Percentiles rank a stretch among this genome's conserved stretches.
Conservation (phyloP, 345 rosid species). For the Xanthoceras sorbifolium region DNA sequence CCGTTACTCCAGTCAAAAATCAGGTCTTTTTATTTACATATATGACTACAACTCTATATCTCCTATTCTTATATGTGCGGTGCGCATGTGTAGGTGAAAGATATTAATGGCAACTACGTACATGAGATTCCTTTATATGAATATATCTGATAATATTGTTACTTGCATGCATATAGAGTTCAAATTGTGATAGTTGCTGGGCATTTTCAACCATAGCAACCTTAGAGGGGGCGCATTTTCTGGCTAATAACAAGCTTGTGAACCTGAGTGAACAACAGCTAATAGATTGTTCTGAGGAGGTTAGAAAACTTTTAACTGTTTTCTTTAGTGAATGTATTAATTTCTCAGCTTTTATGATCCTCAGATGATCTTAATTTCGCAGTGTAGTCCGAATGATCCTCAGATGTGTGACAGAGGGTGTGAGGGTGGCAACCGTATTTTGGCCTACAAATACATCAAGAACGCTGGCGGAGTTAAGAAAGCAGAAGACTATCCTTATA, state of each 20-base stretch:
- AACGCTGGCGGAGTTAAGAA: constrained; percentile 75
- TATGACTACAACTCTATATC: neutral
- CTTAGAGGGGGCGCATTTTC: constrained; percentile 85
- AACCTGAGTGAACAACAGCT: constrained; percentile 98
- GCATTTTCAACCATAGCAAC: constrained; percentile 87
- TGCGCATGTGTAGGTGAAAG: neutral
- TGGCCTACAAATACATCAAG: constrained; percentile 81
- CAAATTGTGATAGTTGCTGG: constrained; percentile 99
- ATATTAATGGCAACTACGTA: no score
- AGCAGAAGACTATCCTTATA: constrained; percentile 87
- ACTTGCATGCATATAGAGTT: no score
- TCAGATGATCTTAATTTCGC: constrained; percentile 9
- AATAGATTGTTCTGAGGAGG: constrained; percentile 95
- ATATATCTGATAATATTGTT: no score
- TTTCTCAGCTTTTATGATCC: no score
- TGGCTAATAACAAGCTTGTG: constrained; percentile 81
- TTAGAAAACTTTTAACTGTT: constrained; percentile 21
- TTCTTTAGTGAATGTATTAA: no score
- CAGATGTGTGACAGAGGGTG: constrained; percentile 89
- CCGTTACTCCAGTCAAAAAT: constrained; percentile 76
- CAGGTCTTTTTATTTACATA: constrained; percentile 50
- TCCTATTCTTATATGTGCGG: no score
- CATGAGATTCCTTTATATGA: no score
- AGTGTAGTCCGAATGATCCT: constrained; percentile 83
- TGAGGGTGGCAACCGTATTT: constrained; percentile 73